Percentiles rank a stretch among this genome's conserved stretches.
Conservation (phyloP, 129 eudicot species). For the Artemisia argyi region DNA sequence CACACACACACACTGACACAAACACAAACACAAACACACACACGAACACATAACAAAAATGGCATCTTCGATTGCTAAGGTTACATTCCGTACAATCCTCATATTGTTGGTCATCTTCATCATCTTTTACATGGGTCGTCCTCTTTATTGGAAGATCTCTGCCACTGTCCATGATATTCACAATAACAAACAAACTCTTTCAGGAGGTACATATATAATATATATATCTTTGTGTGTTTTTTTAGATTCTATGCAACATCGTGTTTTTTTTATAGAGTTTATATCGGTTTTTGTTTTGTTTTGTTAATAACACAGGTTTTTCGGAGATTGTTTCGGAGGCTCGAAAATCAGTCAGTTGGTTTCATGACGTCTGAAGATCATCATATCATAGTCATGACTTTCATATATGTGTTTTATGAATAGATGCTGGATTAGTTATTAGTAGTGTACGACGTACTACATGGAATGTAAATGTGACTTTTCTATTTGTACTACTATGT, state of each 20-base stretch:
- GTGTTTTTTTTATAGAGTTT: too few relatives aligned
- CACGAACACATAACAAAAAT: conserved; percentile 24
- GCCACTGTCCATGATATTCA: conserved; percentile 66
- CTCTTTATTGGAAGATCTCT: conserved; percentile 71
- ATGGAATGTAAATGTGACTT: too few relatives aligned
- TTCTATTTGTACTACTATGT: too few relatives aligned
- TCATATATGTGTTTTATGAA: conserved; percentile 12
- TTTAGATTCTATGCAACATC: too few relatives aligned
- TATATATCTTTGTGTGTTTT: too few relatives aligned
- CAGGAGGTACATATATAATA: conserved; percentile 36
- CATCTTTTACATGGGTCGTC: conserved; percentile 53
- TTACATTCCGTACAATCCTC: conserved; percentile 45
- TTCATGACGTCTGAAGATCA: conserved; percentile 30
- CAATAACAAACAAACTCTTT: conserved; percentile 51
- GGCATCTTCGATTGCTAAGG: conserved; percentile 49
- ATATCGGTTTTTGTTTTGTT: neutral
- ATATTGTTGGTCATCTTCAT: conserved; percentile 26
- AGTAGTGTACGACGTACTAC: too few relatives aligned
- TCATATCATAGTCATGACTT: conserved; percentile 34
- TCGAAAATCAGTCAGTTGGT: conserved; percentile 61
- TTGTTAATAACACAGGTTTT: conserved; percentile 27
- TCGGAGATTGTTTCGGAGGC: conserved; percentile 51
- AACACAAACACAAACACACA: too few relatives aligned
- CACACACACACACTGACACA: neutral
- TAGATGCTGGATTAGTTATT: too few relatives aligned